Base-by-base conservation (phyloP, 2,329 filamentous ascomycete species). In the Nemania sp. region DNA sequence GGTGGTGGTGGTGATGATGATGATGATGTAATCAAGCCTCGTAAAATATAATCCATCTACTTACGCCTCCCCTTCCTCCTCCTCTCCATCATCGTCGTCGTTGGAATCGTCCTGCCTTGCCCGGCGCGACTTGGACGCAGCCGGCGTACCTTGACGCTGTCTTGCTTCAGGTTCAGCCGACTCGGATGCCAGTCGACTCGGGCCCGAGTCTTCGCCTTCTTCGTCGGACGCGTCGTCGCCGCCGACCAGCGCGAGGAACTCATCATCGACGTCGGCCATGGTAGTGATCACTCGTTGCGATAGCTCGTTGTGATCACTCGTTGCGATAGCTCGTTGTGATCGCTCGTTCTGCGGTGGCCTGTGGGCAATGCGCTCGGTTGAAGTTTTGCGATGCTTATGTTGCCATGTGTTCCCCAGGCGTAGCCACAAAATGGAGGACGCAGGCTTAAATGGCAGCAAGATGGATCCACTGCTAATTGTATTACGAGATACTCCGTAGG, bases 251-350 rank as follows among this genome's bases (percentile, higher is more conserved):
- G 90, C 92, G 61, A 97, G 87, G 62, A 97, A 86, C 77, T 97
- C 93, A 66, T 93, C 91, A 70, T 97, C 93, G 63, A 97, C 82
- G 69, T 93, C 90, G 52, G 90, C 88, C 91, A 96, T 96, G 66
- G 61, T 80, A 57, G 52, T 8, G 12, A 17, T 42, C n/a, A 40
- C n/a, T 44, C n/a, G 36, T 54, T 52, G 28, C 28, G 20, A 24
- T n/a, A n/a, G n/a, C n/a, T n/a, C n/a, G n/a, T n/a, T n/a, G n/a
- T n/a, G n/a, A n/a, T n/a, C n/a, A n/a, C n/a, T n/a, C n/a, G n/a
- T n/a, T n/a, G n/a, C n/a, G n/a, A n/a, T n/a, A n/a, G n/a, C n/a
- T n/a, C n/a, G n/a, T n/a, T n/a, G n/a, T n/a, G n/a, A n/a, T n/a
- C n/a, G n/a, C n/a, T n/a, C n/a, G n/a, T n/a, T n/a, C n/a, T n/a